These are phyloP conservation scores for Paramecium tetraurelia DNA, from an alignment of 73 alveolate species.

Conservation along the genomic window DNA sequence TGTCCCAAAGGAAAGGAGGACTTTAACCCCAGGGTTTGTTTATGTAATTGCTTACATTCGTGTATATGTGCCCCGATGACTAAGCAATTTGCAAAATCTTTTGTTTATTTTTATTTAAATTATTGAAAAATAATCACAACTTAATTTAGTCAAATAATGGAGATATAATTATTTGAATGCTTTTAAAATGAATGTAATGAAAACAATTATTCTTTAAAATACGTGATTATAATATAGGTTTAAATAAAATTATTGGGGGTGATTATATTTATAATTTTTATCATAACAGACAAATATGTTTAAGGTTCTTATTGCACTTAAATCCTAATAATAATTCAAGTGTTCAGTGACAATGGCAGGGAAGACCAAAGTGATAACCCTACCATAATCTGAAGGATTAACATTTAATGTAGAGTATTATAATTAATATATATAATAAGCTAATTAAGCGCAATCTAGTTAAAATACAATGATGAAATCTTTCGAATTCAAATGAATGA, in stretches of 20 bases:
- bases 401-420: background rate
- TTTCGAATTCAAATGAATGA: background rate
- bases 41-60: constrained; percentile 22
- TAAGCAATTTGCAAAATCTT: constrained; percentile 19
- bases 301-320: constrained; percentile 11
- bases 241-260: background rate
- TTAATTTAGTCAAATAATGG: background rate
- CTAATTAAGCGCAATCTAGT: background rate
- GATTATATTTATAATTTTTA: background rate
- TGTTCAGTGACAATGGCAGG: background rate
- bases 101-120: constrained; percentile 19
- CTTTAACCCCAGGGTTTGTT: constrained; percentile 24
- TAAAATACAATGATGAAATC: background rate
- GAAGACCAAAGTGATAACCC: background rate
- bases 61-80: constrained; percentile 32
- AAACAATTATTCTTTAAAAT: background rate
- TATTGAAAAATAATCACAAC: background rate
- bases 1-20: constrained; percentile 30
- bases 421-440: background rate
- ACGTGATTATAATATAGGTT: background rate
- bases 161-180: background rate
- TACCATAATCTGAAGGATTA: background rate
- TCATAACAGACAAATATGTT: constrained; percentile 12
- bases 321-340: background rate
- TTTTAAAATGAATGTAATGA: background rate